phyloP scores from a whole-genome alignment of 1,284 basidiomycete genomes.

The Spongiforma sp. region DNA sequence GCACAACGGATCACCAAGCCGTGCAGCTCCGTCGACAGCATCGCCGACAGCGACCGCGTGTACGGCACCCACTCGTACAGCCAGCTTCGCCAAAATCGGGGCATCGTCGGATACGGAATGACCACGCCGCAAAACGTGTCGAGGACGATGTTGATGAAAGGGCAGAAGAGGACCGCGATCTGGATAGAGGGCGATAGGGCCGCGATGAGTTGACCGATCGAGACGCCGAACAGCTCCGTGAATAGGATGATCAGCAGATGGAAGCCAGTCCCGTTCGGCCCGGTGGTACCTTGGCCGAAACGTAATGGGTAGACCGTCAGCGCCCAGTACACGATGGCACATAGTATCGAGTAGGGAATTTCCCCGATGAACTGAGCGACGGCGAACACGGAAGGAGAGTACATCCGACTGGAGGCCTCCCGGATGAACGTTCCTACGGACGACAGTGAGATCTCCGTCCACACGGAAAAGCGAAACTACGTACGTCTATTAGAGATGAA shows the following conservation, averaged over 20 bases:
- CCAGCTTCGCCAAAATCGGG: slow-evolving; percentile 79
- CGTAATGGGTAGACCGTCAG: slow-evolving; percentile 79
- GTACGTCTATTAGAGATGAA: slow-evolving; percentile 82
- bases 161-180: slow-evolving; percentile 83
- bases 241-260: slow-evolving; percentile 74
- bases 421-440: slow-evolving; percentile 62
- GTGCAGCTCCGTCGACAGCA: slow-evolving; percentile 83
- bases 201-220: slow-evolving; percentile 77
- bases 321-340: slow-evolving; percentile 79
- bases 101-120: slow-evolving; percentile 72
- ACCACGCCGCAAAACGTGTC: slow-evolving; percentile 83
- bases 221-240: slow-evolving; percentile 79
- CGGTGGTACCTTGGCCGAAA: slow-evolving; percentile 68
- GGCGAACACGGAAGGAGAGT: slow-evolving; percentile 84
- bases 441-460: neutral
- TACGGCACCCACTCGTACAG: slow-evolving; percentile 74
- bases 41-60: slow-evolving; percentile 74
- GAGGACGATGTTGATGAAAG: slow-evolving; percentile 74
- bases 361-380: slow-evolving; percentile 84
- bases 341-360: slow-evolving; percentile 79
- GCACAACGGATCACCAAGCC: slow-evolving; percentile 74
- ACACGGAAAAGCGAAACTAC: slow-evolving; percentile 20
- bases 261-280: slow-evolving; percentile 74
- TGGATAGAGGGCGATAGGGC: slow-evolving; percentile 78
- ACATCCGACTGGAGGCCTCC: slow-evolving; percentile 78